These are phyloP conservation scores for Starmerella apis DNA, from an alignment of 805 yeast species.

Conservation along the genomic window DNA sequence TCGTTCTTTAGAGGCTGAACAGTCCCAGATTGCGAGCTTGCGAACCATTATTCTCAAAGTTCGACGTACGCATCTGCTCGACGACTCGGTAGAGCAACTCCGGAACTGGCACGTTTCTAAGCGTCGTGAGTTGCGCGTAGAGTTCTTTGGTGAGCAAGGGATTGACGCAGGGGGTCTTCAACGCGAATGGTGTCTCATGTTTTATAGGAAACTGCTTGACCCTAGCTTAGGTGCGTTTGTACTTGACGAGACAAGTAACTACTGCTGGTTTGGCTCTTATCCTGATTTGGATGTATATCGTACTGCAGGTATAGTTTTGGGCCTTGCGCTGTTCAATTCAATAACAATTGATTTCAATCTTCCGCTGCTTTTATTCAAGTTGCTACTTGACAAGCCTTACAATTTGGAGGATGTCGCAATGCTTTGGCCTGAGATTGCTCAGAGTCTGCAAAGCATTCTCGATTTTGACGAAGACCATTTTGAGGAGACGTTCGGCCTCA, in stretches of 20 bases:
- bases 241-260: constrained; percentile 56
- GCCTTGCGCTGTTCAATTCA: constrained; percentile 84
- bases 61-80: constrained; percentile 54
- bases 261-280: constrained; percentile 53
- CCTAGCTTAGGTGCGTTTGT: constrained; percentile 58
- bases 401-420: constrained; percentile 55
- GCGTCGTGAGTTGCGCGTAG: constrained; percentile 64
- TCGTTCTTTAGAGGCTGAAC: constrained; percentile 6
- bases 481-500: constrained; percentile 41
- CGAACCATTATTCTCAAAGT: constrained; percentile 42
- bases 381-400: constrained; percentile 47
- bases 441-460: constrained; percentile 40
- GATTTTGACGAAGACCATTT: constrained; percentile 37
- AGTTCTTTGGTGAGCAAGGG: constrained; percentile 81
- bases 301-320: constrained; percentile 75
- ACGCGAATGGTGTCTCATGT: constrained; percentile 83
- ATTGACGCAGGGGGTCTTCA: constrained; percentile 91
- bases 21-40: constrained; percentile 1
- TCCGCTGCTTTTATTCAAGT: constrained; percentile 68
- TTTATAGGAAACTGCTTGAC: constrained; percentile 59
- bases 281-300: constrained; percentile 40
- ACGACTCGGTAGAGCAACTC: constrained; percentile 54
- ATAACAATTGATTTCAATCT: constrained; percentile 71
- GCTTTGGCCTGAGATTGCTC: constrained; percentile 58
- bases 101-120: constrained; percentile 39